Base-by-base conservation (phyloP, 2,329 filamentous ascomycete genomes). In the Botryosphaeria dothidea region DNA sequence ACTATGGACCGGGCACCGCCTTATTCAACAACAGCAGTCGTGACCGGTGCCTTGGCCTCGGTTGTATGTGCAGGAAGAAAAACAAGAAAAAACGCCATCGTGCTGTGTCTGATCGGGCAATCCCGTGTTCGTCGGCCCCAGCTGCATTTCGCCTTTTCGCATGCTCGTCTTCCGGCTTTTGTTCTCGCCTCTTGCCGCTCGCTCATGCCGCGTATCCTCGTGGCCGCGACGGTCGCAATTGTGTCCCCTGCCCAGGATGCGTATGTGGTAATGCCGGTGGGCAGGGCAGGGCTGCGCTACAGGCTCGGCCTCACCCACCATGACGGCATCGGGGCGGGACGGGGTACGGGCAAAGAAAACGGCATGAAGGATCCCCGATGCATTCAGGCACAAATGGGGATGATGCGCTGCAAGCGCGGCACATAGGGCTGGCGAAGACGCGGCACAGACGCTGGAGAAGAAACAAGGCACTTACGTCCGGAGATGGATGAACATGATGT, bases 21-120 rank as follows among this genome's bases (percentile, higher is more conserved):
- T 57, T 57, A 57, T 57, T 57, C 52, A 57, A 57, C 52, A 41
- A 57, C 23, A 6, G 34, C 51, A 17, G 21, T 25, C n/a, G 51
- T 23, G 19, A 56, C 51, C 51, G 21, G 34, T 57, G 23, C 52
- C 52, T 57, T 57, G 36, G 52, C 23, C 21, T 43, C 52, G 36
- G 52, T 8, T 43, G 11, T 21, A 17, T n/a, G 43, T 41, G 36
- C 34, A 57, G 15, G 15, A 29, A 21, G 21, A 62, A 52, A 62
- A 7, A 51, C 29, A 41, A 49, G 25, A 19, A 38, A 19, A 62
- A 38, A 38, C 8, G 43, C 36, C 52, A 27, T 19, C 5, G 23
- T 57, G 8, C 31, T 38, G 13, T 54, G 9, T 23, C 29, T 8
- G 11, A 34, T 23, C n/a, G 49, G 52, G 52, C 34, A 43, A 27